Conservation (phyloP, 192 early-diverging fungal genomes). For the Coemansia guatemalensis region DNA sequence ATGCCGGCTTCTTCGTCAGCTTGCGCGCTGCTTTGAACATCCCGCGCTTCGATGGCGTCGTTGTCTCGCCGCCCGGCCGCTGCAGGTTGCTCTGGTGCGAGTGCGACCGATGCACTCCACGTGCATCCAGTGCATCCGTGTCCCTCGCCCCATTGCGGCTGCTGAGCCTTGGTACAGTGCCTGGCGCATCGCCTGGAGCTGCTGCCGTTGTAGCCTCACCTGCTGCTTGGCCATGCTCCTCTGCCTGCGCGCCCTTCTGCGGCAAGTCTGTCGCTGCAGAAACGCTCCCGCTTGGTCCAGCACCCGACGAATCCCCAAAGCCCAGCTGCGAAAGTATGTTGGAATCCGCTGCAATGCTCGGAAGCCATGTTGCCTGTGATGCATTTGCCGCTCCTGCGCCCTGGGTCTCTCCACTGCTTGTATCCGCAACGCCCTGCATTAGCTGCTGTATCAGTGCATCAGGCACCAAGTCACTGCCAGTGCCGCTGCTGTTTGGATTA, state of each 20-base stretch:
- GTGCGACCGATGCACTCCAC: not conserved
- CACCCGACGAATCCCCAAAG: not conserved
- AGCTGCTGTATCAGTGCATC: constrained; percentile 42
- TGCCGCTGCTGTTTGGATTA: not conserved
- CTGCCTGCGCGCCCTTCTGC: no score
- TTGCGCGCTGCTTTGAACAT: constrained; percentile 28
- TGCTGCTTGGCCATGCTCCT: not conserved
- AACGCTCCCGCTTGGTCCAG: not conserved
- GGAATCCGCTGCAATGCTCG: not conserved
- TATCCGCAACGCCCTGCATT: constrained; percentile 25
- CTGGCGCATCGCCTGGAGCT: not conserved
- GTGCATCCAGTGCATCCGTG: not conserved
- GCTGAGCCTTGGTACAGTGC: not conserved
- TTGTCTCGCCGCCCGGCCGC: constrained; percentile 11
- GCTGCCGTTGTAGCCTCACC: not conserved
- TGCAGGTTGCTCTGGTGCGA: constrained; percentile 17
- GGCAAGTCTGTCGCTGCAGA: not conserved
- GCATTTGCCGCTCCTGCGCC: not conserved
- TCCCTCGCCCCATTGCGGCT: not conserved
- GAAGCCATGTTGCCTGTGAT: constrained; percentile 5
- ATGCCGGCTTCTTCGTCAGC: constrained; percentile 22
- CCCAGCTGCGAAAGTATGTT: not conserved
- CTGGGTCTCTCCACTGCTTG: not conserved
- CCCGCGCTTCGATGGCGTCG: constrained; percentile 13
- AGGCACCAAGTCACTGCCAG: constrained; percentile 11